Conservation (phyloP, 2,329 filamentous ascomycete genomes). For the Elsinoe arachidis region DNA sequence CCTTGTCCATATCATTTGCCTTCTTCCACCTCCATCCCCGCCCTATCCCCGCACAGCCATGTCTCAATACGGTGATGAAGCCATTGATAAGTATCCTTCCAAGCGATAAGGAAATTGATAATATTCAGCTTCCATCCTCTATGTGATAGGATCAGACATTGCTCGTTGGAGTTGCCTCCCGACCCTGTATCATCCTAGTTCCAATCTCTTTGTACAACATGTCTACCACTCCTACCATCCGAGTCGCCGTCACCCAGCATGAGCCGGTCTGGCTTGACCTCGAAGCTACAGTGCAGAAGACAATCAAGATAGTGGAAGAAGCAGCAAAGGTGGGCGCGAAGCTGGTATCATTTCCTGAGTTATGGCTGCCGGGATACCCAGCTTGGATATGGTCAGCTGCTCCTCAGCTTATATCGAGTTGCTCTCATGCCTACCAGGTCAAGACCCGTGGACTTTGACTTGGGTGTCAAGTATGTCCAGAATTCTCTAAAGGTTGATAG, state of each 20-base stretch:
- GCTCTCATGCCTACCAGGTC: slow-evolving; percentile 25
- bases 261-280: slow-evolving; percentile 56
- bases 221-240: background rate
- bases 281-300: slow-evolving; percentile 46
- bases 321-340: slow-evolving; percentile 47
- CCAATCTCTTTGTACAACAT: background rate
- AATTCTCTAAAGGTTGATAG: slow-evolving; percentile 36
- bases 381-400: slow-evolving; percentile 37
- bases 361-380: slow-evolving; percentile 40
- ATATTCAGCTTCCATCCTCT: too few relatives aligned
- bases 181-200: too few relatives aligned
- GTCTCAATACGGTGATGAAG: background rate
- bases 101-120: background rate
- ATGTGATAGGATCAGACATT: too few relatives aligned
- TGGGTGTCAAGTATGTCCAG: slow-evolving; percentile 35
- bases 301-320: slow-evolving; percentile 47
- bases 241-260: slow-evolving; percentile 46
- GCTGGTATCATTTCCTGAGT: slow-evolving; percentile 43
- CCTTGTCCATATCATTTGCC: background rate
- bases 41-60: background rate
- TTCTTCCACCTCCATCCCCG: background rate
- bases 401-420: background rate
- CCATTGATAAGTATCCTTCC: background rate
- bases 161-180: too few relatives aligned
- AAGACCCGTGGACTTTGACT: slow-evolving; percentile 34